phyloP scores from a whole-genome alignment of 257 asterid species.

The Ocimum tenuiflorum region DNA sequence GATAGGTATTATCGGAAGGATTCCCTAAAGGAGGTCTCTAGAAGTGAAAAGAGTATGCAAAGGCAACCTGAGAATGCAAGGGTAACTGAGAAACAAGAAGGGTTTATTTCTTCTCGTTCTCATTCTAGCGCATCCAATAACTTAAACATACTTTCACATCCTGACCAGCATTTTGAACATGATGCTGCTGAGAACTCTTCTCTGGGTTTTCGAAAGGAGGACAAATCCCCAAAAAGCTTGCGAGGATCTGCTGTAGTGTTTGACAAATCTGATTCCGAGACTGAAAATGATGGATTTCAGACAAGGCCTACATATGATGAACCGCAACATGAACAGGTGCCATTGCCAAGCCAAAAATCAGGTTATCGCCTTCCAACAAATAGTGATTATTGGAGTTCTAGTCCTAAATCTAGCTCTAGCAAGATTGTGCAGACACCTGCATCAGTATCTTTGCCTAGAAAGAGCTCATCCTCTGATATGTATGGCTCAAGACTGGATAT shows the following conservation, averaged over 20 bases:
- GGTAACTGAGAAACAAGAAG: constrained; percentile 24
- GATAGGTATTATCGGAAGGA: constrained; percentile 26
- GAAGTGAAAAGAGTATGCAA: constrained; percentile 16
- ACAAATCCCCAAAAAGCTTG: constrained; percentile 20
- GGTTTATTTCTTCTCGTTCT: constrained; percentile 29
- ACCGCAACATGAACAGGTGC: constrained; percentile 29
- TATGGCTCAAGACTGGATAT: constrained; percentile 21
- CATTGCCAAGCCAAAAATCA: constrained; percentile 39
- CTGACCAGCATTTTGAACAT: no score
- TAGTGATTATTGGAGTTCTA: constrained; percentile 30
- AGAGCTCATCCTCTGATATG: constrained; percentile 27
- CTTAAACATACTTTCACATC: no score
- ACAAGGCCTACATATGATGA: constrained; percentile 41
- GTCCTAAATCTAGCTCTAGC: constrained; percentile 29
- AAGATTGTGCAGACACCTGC: constrained; percentile 26
- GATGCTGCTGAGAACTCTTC: no score
- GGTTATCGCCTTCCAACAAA: constrained; percentile 14
- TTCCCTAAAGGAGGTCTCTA: constrained; percentile 23
- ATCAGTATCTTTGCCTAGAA: constrained; percentile 20
- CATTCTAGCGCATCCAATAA: no score
- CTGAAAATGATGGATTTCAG: constrained; percentile 30
- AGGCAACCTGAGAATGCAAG: constrained; percentile 31
- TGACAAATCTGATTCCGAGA: constrained; percentile 62
- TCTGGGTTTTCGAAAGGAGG: constrained; percentile 14
- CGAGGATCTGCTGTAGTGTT: constrained; percentile 40